phyloP scores from a whole-genome alignment of 2,329 filamentous ascomycete genomes.

The Paracamarosporium sp. region DNA sequence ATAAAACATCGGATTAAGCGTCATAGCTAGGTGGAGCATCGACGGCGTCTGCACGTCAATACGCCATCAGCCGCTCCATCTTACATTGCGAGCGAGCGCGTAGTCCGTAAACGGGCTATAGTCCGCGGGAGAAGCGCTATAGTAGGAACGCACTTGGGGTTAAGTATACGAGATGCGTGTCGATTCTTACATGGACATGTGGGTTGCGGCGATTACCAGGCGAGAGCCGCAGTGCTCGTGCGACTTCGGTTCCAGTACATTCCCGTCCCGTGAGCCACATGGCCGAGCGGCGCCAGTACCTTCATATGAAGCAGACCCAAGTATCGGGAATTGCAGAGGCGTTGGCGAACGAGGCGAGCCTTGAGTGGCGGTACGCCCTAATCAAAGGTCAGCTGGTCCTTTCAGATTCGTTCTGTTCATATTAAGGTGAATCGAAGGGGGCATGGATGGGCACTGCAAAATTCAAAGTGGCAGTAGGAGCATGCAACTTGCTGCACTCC shows the following conservation, averaged over 20 bases:
- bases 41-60: conserved; percentile 11
- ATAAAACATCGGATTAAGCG: conserved; percentile 1
- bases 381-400: conserved; percentile 17
- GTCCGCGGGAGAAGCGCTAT: not conserved
- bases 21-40: not conserved
- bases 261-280: conserved; percentile 4
- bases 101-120: not conserved
- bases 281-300: not conserved
- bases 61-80: conserved; percentile 7
- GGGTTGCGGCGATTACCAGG: conserved; percentile 2
- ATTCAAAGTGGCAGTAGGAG: not conserved
- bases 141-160: conserved; percentile 4
- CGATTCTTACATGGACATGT: not conserved
- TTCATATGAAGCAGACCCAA: conserved; percentile 3
- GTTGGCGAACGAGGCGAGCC: not conserved
- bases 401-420: conserved; percentile 10
- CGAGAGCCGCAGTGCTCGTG: conserved; percentile 8
- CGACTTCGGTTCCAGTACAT: conserved; percentile 11
- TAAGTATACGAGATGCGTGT: not conserved
- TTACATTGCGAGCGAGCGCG: not conserved
- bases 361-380: not conserved
- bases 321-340: not conserved
- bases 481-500: conserved; percentile 6
- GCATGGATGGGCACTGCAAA: conserved; percentile 1
- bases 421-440: conserved; percentile 10